These are phyloP conservation scores for Ascoidea asiatica DNA, from an alignment of 805 yeast species.

Conservation along the genomic window DNA sequence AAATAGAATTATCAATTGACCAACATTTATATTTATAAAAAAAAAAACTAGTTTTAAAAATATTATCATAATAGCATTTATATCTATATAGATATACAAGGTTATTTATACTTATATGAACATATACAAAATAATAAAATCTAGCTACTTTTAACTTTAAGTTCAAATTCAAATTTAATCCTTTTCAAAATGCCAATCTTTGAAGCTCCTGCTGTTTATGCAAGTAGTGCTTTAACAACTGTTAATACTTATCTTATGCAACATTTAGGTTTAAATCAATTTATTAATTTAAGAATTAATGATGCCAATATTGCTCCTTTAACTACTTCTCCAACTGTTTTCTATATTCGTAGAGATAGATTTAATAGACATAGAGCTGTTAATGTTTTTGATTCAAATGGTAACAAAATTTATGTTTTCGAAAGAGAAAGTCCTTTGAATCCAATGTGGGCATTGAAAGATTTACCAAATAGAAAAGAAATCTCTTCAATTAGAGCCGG, in stretches of 20 bases:
- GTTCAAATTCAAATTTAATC: no score
- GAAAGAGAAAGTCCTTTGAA: constrained; percentile 33
- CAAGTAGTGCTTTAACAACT: constrained; percentile 25
- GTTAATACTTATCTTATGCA: constrained; percentile 28
- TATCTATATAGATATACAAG: no score
- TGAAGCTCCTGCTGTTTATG: constrained; percentile 34
- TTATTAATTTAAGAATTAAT: constrained; percentile 24
- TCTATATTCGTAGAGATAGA: constrained; percentile 36
- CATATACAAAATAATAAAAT: no score
- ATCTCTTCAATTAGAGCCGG: constrained; percentile 40
- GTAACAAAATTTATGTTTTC: constrained; percentile 31
- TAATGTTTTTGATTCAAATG: constrained; percentile 33
- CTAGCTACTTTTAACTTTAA: no score
- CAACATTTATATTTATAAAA: no score
- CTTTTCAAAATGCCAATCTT: constrained; percentile 27
- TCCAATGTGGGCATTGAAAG: constrained; percentile 39
- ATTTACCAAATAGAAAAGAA: constrained; percentile 29
- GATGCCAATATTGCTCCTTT: constrained; percentile 29
- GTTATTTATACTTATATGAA: no score
- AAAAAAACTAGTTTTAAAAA: no score
- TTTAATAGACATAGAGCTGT: constrained; percentile 28
- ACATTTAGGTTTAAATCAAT: constrained; percentile 24
- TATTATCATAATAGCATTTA: no score
- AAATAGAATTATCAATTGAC: no score
- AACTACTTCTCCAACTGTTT: constrained; percentile 24